phyloP scores from a whole-genome alignment of 129 eudicot species.

The Silybum marianum region DNA sequence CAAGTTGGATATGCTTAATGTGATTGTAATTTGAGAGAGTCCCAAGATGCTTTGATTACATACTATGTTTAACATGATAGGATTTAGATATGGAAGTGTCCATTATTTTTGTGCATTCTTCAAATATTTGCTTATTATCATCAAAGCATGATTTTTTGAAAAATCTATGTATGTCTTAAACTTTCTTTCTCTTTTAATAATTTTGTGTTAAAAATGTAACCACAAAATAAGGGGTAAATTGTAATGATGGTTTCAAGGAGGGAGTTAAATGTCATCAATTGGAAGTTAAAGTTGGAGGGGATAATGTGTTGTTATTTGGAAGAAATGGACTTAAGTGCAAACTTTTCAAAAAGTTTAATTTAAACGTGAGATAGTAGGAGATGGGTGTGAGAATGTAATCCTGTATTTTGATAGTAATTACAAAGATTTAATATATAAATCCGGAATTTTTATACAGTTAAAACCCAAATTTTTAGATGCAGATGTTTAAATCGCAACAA shows the following conservation, averaged over 20 bases:
- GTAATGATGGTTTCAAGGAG: not conserved
- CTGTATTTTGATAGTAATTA: not conserved
- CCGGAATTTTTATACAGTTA: no score
- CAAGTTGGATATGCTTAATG: no score
- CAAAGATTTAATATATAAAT: not conserved
- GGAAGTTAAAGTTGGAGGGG: not conserved
- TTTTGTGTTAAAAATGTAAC: not conserved
- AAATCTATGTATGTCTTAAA: not conserved
- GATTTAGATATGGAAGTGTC: no score
- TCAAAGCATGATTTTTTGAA: not conserved
- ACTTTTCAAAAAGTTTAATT: not conserved
- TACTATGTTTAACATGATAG: not conserved
- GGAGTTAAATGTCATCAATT: not conserved
- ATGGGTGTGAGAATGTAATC: not conserved
- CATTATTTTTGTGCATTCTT: not conserved
- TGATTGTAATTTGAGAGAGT: not conserved
- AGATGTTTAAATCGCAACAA: no score
- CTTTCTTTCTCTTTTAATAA: not conserved
- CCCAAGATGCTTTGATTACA: not conserved
- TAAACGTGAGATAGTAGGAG: not conserved
- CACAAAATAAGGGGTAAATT: not conserved
- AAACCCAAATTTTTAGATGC: no score
- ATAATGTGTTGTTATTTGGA: not conserved
- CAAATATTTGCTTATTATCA: no score
- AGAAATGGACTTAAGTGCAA: not conserved